phyloP scores from a whole-genome alignment of 805 yeast genomes.

The Kodamaea nitidulidarum region DNA sequence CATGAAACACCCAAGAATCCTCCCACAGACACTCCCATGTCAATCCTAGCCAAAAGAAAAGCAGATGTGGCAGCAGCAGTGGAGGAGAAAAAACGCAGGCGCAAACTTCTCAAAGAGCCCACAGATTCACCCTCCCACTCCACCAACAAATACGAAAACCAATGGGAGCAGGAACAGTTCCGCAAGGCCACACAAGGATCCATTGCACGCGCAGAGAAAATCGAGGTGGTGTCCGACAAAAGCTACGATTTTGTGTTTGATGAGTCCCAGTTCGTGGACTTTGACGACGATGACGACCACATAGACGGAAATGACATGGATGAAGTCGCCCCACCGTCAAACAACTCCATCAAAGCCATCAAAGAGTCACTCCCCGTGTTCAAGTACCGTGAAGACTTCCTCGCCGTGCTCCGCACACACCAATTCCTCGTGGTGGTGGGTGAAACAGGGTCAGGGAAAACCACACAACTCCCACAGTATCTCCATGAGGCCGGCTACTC shows the following conservation, averaged over 20 bases:
- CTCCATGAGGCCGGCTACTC: constrained; percentile 80
- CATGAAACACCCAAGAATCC: no score
- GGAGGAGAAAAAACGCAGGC: constrained; percentile 46
- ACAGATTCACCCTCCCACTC: constrained; percentile 29
- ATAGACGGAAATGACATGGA: constrained; percentile 26
- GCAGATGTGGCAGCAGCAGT: not conserved
- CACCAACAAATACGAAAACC: constrained; percentile 20
- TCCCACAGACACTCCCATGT: no score
- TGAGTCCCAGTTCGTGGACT: constrained; percentile 56
- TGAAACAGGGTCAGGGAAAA: constrained; percentile 92
- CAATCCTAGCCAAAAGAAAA: not conserved
- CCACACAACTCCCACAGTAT: constrained; percentile 90
- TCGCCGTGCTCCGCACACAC: constrained; percentile 54
- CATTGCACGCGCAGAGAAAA: constrained; percentile 32
- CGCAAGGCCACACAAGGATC: constrained; percentile 33
- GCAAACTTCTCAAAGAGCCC: constrained; percentile 44
- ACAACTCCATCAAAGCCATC: constrained; percentile 30
- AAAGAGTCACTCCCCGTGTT: constrained; percentile 75
- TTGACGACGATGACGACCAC: constrained; percentile 43
- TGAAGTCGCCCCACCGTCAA: constrained; percentile 14
- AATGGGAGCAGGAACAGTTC: constrained; percentile 58
- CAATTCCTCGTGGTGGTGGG: constrained; percentile 78
- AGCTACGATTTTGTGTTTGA: constrained; percentile 77
- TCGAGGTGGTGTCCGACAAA: constrained; percentile 37
- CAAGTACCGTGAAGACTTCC: constrained; percentile 53